phyloP scores from a whole-genome alignment of 805 yeast genomes.

The Grigorovia transvaalensis region DNA sequence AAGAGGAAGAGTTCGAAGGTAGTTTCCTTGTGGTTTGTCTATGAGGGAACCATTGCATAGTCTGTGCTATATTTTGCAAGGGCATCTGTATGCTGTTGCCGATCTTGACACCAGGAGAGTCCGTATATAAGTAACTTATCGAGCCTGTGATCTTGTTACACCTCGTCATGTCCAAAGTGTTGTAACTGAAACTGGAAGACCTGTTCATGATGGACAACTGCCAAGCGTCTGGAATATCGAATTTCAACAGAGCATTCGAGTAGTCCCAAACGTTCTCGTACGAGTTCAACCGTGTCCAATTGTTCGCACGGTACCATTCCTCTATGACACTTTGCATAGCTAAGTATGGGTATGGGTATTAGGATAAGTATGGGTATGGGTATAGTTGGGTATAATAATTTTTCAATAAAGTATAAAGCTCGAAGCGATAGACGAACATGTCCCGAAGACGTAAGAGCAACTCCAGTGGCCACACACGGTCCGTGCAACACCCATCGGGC shows the following conservation, averaged over 20 bases:
- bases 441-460: constrained; percentile 7
- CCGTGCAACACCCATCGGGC: constrained; percentile 16
- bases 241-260: background rate
- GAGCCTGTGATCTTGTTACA: background rate
- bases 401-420: background rate
- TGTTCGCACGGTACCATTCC: background rate
- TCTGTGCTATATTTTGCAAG: background rate
- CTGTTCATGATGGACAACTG: background rate
- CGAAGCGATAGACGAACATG: background rate
- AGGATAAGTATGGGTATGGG: background rate
- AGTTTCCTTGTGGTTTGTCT: background rate
- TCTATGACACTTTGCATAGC: background rate
- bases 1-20: constrained; percentile 20
- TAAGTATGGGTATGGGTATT: background rate
- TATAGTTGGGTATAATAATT: background rate
- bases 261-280: background rate
- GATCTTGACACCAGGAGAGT: background rate
- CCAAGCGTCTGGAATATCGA: background rate
- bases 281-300: background rate
- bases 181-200: background rate
- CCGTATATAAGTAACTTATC: background rate
- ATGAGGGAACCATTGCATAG: background rate
- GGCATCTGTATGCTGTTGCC: background rate
- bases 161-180: background rate
- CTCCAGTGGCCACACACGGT: constrained; percentile 19